Evolutionary conservation across 2,329 filamentous ascomycete genomes (phyloP).

Genomic region (Fusarium sp.): DNA sequence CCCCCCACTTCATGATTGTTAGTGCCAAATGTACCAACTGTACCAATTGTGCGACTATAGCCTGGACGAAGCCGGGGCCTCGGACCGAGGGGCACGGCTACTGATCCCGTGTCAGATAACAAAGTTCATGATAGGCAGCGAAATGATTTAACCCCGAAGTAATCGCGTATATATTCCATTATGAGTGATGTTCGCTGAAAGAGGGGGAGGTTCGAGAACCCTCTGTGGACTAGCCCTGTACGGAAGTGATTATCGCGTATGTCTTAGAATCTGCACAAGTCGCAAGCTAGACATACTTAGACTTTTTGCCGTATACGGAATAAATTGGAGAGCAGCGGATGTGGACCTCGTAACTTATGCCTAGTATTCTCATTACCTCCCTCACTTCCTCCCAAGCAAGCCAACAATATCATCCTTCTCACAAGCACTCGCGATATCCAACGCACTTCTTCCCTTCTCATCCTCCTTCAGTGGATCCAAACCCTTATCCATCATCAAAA

Average conservation of each 20-base stretch:
- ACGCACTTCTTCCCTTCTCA: constrained; percentile 28
- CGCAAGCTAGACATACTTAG: background rate
- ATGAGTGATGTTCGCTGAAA: background rate
- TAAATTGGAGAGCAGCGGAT: background rate
- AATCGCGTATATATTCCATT: background rate
- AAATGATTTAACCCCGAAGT: too few species aligned
- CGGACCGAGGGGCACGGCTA: constrained; percentile 12
- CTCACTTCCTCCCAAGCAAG: constrained; percentile 20
- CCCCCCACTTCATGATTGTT: background rate
- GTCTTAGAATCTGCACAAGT: background rate
- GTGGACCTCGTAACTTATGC: background rate
- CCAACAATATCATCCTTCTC: constrained; percentile 33
- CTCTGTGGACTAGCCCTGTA: background rate
- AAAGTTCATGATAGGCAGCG: background rate
- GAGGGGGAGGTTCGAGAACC: background rate
- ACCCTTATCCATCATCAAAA: constrained; percentile 27
- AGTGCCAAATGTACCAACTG: background rate
- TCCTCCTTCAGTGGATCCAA: constrained; percentile 39
- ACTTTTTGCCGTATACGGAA: background rate
- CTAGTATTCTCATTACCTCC: background rate
- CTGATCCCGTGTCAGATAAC: background rate
- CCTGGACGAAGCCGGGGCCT: constrained; percentile 8
- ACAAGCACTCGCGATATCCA: constrained; percentile 39
- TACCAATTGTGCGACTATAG: background rate
- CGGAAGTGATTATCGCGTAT: background rate